A percentile compares a stretch with the other conserved stretches of the same genome.
These are phyloP conservation scores for Salix suchowensis DNA, from an alignment of 345 rosid genomes.

Conservation along the genomic window DNA sequence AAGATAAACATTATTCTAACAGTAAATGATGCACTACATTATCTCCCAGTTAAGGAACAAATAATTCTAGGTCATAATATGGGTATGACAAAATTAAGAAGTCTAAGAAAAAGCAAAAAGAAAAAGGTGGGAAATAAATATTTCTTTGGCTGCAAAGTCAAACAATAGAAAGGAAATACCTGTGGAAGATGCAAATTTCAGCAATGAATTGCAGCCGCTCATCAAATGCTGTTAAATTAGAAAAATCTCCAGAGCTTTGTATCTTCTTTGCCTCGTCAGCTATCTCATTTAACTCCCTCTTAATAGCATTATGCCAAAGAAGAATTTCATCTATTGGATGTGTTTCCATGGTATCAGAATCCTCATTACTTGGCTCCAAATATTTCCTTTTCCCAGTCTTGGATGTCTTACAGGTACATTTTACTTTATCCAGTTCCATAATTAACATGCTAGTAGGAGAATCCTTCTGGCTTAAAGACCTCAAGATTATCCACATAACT, in stretches of 20 bases:
- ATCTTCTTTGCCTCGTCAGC: conserved; percentile 81
- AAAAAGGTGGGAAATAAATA: neutral
- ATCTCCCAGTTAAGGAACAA: neutral
- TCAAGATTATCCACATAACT: conserved; percentile 31
- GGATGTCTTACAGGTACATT: conserved; percentile 49
- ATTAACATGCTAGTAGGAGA: conserved; percentile 33
- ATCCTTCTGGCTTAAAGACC: conserved; percentile 30
- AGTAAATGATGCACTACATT: neutral
- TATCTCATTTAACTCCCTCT: conserved; percentile 68
- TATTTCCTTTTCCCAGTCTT: conserved; percentile 70
- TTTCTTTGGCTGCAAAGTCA: neutral
- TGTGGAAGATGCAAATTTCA: conserved; percentile 87
- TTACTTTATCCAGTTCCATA: conserved; percentile 32
- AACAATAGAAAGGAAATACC: conserved; percentile 37
- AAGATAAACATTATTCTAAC: too few species aligned
- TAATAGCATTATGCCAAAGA: conserved; percentile 88
- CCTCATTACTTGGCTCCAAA: conserved; percentile 40
- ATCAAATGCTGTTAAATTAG: conserved; percentile 64
- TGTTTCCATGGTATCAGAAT: conserved; percentile 25
- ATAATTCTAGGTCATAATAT: neutral
- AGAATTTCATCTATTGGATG: conserved; percentile 80
- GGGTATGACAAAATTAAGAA: neutral
- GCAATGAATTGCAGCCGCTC: conserved; percentile 82
- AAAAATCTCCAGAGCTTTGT: conserved; percentile 69
- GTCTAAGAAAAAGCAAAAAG: neutral